Evolutionary conservation across 2,329 filamentous ascomycete genomes (phyloP).

Genomic region (Cladosporium sp.): DNA sequence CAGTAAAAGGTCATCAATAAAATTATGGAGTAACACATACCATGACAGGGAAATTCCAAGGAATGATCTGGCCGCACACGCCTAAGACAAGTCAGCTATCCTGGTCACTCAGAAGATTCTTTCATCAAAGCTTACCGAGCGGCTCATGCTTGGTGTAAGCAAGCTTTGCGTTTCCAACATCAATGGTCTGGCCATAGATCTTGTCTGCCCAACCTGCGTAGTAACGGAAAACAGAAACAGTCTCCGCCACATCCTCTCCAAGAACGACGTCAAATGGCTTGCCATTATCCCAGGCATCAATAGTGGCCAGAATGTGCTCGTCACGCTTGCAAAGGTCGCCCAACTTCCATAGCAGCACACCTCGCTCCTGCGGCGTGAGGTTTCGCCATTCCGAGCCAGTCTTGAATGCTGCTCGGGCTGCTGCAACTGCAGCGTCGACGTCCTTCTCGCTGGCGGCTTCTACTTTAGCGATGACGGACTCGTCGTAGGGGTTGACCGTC

Average conservation of each 20-base stretch:
- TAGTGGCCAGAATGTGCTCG: slow-evolving; percentile 46
- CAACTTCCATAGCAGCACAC: slow-evolving; percentile 47
- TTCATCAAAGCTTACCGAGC: slow-evolving; percentile 16
- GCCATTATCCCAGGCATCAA: slow-evolving; percentile 50
- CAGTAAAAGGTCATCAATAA: neutral
- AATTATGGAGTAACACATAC: slow-evolving; percentile 57
- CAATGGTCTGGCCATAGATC: slow-evolving; percentile 77
- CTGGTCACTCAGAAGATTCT: neutral
- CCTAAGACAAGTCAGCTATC: slow-evolving; percentile 4
- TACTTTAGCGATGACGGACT: slow-evolving; percentile 53
- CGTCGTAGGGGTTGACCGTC: slow-evolving; percentile 62
- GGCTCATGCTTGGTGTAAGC: slow-evolving; percentile 55
- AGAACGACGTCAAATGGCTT: slow-evolving; percentile 51
- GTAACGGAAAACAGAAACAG: slow-evolving; percentile 71
- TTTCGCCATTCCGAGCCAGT: slow-evolving; percentile 57
- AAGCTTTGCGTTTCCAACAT: slow-evolving; percentile 71
- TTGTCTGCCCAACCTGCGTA: slow-evolving; percentile 87
- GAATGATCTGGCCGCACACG: slow-evolving; percentile 59
- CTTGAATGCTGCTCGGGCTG: slow-evolving; percentile 69
- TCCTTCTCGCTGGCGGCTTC: slow-evolving; percentile 67
- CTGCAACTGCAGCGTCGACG: slow-evolving; percentile 69
- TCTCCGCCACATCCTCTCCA: slow-evolving; percentile 67
- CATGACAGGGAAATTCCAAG: slow-evolving; percentile 69
- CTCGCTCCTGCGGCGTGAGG: slow-evolving; percentile 41
- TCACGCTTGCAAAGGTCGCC: slow-evolving; percentile 43